Percentiles rank a stretch among this genome's conserved stretches.
phyloP scores from a whole-genome alignment of 768 basidiomycete species.

The Fibroporia radiculosa region DNA sequence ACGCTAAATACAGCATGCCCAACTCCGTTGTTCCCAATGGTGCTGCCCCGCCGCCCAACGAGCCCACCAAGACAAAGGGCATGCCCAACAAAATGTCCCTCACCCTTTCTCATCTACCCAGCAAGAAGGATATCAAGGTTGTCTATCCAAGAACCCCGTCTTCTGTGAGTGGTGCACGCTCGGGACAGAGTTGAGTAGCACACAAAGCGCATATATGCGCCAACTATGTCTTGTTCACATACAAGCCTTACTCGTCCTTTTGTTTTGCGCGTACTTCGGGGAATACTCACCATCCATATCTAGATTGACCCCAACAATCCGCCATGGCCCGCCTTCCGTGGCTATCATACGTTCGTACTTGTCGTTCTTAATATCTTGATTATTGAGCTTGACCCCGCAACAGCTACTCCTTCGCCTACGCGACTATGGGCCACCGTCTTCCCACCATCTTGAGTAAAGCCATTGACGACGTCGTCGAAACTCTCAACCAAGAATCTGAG shows the following conservation, averaged over 20 bases:
- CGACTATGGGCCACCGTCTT: constrained; percentile 92
- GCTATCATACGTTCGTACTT: constrained; percentile 36
- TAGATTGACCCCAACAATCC: constrained; percentile 81
- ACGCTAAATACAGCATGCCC: constrained; percentile 7
- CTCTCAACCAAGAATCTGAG: constrained; percentile 76
- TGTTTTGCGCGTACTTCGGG: background rate
- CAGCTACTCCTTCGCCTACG: constrained; percentile 80
- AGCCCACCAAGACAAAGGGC: constrained; percentile 12
- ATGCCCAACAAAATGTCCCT: constrained; percentile 57
- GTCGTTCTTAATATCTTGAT: background rate
- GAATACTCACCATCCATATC: background rate
- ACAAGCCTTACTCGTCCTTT: background rate
- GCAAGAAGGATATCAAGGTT: constrained; percentile 64
- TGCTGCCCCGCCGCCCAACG: constrained; percentile 15
- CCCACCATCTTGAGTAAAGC: constrained; percentile 95
- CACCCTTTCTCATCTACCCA: constrained; percentile 66
- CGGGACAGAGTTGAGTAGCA: background rate
- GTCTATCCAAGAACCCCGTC: constrained; percentile 73
- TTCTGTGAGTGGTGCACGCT: constrained; percentile 34
- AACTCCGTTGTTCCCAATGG: constrained; percentile 10
- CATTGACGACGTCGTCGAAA: constrained; percentile 84
- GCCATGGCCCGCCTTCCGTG: constrained; percentile 75
- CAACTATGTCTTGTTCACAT: background rate
- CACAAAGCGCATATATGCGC: background rate
- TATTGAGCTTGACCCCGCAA: constrained; percentile 21